phyloP scores from a whole-genome alignment of 2,329 filamentous ascomycete species.

The Zalaria sp. region DNA sequence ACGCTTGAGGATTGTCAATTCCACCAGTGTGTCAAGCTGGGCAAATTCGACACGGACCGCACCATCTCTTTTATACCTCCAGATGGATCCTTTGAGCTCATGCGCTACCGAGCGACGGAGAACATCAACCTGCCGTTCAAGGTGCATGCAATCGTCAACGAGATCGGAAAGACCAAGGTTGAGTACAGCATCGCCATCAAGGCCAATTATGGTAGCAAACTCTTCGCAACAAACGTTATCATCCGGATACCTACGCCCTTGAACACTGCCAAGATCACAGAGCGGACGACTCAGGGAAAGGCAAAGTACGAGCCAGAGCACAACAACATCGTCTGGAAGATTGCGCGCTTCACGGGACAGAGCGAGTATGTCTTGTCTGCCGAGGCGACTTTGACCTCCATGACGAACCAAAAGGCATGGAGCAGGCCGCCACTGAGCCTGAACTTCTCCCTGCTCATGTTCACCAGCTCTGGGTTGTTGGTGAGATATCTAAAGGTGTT shows the following conservation, averaged over 20 bases:
- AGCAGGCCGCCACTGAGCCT: conserved; percentile 82
- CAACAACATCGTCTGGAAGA: conserved; percentile 99
- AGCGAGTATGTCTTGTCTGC: conserved; percentile 91
- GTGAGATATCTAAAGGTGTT: conserved; percentile 97
- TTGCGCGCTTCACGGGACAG: conserved; percentile 94
- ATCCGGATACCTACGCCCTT: conserved; percentile 89
- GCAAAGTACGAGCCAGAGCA: conserved; percentile 97
- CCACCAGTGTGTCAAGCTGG: conserved; percentile 95
- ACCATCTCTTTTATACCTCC: conserved; percentile 96
- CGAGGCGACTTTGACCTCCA: conserved; percentile 83
- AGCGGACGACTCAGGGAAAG: conserved; percentile 88
- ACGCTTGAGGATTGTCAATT: conserved; percentile 97
- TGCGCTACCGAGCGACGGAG: conserved; percentile 95
- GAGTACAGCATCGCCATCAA: conserved; percentile 97
- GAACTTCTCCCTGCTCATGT: conserved; percentile 93
- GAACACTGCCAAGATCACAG: conserved; percentile 87
- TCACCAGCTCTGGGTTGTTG: conserved; percentile 83
- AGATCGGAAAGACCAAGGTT: conserved; percentile 91
- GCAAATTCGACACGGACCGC: conserved; percentile 89
- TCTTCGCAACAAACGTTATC: conserved; percentile 93
- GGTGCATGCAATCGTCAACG: conserved; percentile 95
- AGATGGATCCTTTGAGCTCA: conserved; percentile 95
- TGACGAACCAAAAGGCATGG: conserved; percentile 98
- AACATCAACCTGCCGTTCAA: conserved; percentile 99
- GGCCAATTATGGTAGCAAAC: conserved; percentile 89